Conservation (phyloP, 805 yeast genomes). For the Candida mattraensis region DNA sequence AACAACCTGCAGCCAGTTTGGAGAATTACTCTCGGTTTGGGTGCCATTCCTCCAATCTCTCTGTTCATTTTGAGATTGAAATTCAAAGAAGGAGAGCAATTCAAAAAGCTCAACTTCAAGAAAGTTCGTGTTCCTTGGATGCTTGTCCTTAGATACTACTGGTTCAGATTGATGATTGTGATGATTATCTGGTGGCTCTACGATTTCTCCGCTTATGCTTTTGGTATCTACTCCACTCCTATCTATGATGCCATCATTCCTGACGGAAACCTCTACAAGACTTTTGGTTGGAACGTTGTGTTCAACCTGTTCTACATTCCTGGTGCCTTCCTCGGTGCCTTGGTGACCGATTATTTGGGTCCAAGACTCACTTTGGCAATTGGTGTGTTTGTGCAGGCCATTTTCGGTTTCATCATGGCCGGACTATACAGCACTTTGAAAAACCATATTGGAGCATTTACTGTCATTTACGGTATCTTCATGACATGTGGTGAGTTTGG, state of each 20-base stretch:
- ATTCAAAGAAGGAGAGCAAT: slow-evolving; percentile 72
- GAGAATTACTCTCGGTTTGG: slow-evolving; percentile 88
- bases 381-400: slow-evolving; percentile 74
- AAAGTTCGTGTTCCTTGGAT: slow-evolving; percentile 63
- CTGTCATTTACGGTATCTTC: slow-evolving; percentile 86
- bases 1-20: slow-evolving; percentile 78
- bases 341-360: slow-evolving; percentile 83
- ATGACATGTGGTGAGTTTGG: slow-evolving; percentile 89
- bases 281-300: slow-evolving; percentile 92
- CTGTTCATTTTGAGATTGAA: slow-evolving; percentile 75
- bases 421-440: slow-evolving; percentile 58
- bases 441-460: slow-evolving; percentile 71
- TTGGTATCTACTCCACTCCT: slow-evolving; percentile 77
- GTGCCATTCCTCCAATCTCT: slow-evolving; percentile 83
- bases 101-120: slow-evolving; percentile 68
- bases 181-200: slow-evolving; percentile 87
- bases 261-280: slow-evolving; percentile 60
- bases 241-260: slow-evolving; percentile 62
- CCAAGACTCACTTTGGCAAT: slow-evolving; percentile 74
- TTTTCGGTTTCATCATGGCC: slow-evolving; percentile 83
- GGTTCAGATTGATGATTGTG: slow-evolving; percentile 73
- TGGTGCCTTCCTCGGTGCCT: slow-evolving; percentile 87
- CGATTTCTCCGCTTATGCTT: slow-evolving; percentile 85
- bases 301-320: slow-evolving; percentile 87
- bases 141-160: slow-evolving; percentile 73